Evolutionary conservation across 1,284 basidiomycete species (phyloP), one percentile per base, ranked within the genome.

Genomic region (Uromyces viciae-fabae): DNA sequence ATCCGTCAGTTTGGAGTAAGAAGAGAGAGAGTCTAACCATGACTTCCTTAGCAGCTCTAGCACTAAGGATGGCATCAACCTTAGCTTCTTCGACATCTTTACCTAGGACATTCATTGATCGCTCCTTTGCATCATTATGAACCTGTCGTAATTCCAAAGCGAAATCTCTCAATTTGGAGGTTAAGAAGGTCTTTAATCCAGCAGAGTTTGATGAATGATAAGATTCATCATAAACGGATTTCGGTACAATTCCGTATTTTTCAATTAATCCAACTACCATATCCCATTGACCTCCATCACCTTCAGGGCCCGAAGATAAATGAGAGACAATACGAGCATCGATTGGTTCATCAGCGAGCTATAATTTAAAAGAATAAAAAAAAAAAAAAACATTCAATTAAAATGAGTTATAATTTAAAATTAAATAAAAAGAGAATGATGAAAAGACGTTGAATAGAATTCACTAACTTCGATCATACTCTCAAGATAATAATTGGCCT

Each of bases 401-500:
- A n/a, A n/a, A n/a, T n/a, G n/a, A n/a, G n/a, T n/a, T n/a, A n/a
- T n/a, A n/a, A n/a, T n/a, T n/a, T n/a, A n/a, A n/a, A n/a, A 25
- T 7, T 25, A 68, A 43, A 22, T 17, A 52, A 33, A 64, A 28
- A 62, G 25, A 46, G 28, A 31, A 22, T 22, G 7, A 22, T 19
- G 17, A n/a, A 7, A 15, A 68, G 19, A 2, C 31, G 38, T 1
- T 31, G 28, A 17, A 31, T 49, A 22, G 46, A 31, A 73, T 33
- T 5, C 22, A 72, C 77, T 60, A 2, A 79, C 77, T 5, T 96
- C 89, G 83, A 98, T 93, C 81, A 92, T 90, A 68, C 91, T 88
- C 87, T 98, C 95, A 33, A 98, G 90, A 86, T 93, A 97, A 87
- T 93, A 95, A 88, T 98, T 98, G 76, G 92, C 89, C 87, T 97